Evolutionary conservation across 805 yeast genomes (phyloP).

Genomic region (Starmerella asiatica): DNA sequence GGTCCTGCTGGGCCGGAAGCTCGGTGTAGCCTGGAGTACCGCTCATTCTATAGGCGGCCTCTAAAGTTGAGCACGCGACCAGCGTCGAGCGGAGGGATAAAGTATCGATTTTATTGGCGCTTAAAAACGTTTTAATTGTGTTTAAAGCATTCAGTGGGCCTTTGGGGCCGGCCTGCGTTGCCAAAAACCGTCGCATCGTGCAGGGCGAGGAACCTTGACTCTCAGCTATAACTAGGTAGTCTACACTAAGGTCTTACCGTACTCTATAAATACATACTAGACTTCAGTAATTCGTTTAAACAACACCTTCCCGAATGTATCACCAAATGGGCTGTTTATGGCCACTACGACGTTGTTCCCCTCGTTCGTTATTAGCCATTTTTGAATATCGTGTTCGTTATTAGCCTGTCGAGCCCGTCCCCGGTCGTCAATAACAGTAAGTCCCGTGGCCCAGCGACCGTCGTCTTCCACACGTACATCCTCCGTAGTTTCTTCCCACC

Average conservation of each 20-base stretch:
- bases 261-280: background rate
- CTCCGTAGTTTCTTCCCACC: constrained; percentile 14
- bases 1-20: constrained; percentile 14
- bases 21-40: constrained; percentile 16
- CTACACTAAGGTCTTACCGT: background rate
- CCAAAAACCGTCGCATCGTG: too few species aligned
- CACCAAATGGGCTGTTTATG: constrained; percentile 17
- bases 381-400: constrained; percentile 19
- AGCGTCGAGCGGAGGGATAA: constrained; percentile 17
- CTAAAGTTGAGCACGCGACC: constrained; percentile 21
- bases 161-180: constrained; percentile 1
- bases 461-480: constrained; percentile 30
- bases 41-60: constrained; percentile 16
- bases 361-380: constrained; percentile 20
- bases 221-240: too few species aligned
- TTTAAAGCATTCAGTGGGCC: constrained; percentile 5
- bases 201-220: too few species aligned
- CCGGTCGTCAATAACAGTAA: constrained; percentile 28
- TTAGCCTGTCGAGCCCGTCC: constrained; percentile 20
- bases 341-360: constrained; percentile 21
- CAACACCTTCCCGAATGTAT: constrained; percentile 10
- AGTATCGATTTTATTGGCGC: constrained; percentile 1
- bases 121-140: constrained; percentile 2
- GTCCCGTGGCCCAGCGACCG: constrained; percentile 31
- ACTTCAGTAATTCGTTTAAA: constrained; percentile 6